phyloP scores from a whole-genome alignment of 805 yeast species.

The Cyberlindnera amylophila region DNA sequence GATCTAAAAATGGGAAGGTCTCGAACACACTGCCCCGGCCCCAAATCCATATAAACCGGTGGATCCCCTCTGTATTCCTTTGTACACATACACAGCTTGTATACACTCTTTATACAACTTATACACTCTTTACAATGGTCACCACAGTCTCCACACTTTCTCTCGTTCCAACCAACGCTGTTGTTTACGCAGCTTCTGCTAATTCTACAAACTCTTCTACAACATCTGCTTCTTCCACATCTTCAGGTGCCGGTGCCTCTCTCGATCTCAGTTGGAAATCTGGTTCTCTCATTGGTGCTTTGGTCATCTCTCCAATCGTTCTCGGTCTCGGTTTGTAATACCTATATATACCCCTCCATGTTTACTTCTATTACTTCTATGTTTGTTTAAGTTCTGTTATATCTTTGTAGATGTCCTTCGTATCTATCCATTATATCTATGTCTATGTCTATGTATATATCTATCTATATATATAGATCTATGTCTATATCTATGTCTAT shows the following conservation, averaged over 20 bases:
- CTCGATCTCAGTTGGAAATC: slow-evolving; percentile 39
- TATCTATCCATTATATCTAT: too few species aligned
- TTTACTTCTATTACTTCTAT: too few species aligned
- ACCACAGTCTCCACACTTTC: slow-evolving; percentile 19
- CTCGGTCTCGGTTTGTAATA: slow-evolving; percentile 28
- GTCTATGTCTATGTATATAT: too few species aligned
- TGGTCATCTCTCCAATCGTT: slow-evolving; percentile 36
- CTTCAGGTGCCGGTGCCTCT: slow-evolving; percentile 30
- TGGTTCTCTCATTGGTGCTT: slow-evolving; percentile 36
- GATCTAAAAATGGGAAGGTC: too few species aligned
- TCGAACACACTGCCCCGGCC: too few species aligned
- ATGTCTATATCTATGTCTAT: too few species aligned
- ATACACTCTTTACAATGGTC: not conserved
- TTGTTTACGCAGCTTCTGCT: slow-evolving; percentile 17
- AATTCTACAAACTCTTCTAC: slow-evolving; percentile 20
- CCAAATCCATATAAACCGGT: too few species aligned
- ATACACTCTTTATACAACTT: not conserved
- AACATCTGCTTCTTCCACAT: slow-evolving; percentile 24
- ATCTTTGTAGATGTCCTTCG: too few species aligned
- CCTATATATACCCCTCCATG: too few species aligned
- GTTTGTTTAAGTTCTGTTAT: too few species aligned
- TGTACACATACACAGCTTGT: not conserved
- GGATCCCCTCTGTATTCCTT: too few species aligned
- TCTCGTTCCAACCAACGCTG: slow-evolving; percentile 29
- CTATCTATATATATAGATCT: too few species aligned